Evolutionary conservation across 495 filamentous ascomycete species (phyloP), one percentile per base, ranked within the genome.

Genomic region (Hypoxylon cercidicola): DNA sequence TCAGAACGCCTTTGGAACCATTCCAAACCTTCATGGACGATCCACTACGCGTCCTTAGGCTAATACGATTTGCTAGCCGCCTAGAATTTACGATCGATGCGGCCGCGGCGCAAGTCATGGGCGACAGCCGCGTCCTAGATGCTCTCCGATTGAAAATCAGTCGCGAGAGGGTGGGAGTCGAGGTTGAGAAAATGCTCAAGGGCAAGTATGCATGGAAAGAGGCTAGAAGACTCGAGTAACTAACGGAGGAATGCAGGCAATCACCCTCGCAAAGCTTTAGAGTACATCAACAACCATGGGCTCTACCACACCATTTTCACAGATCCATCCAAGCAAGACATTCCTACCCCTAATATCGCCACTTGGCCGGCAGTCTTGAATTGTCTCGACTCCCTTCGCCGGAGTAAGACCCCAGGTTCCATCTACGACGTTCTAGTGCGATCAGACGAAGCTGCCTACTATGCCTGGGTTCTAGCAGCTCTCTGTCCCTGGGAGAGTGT

Each of bases 21-120:
- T 86, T 90, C 53, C 89, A 96, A 70, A 99, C 95, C 0, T 99
- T 99, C 78, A 88, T 87, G 74, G 95, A 99, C 70, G 95, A 99
- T 70, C 95, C 95, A 9, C 77, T 99, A 23, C 85, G 95, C 1
- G 88, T 98, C n/a, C 81, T 99, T 55, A 83, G 95, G 64, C 77
- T 97, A 44, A 88, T 99, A 32, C 84, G 95, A 48, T 98, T 99
- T 77, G 91, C 94, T 2, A 96, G 90, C 65, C 80, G 93, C 25
- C 79, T 98, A 39, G 86, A 82, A 34, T 99, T 96, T 69, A 72
- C 70, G 10, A 96, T 98, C 52, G 90, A 92, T 55, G 62, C 73
- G 0, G 81, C 85, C 45, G 87, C 89, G 0, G 84, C 90, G 72
- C 51, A 73, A 30, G 88, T 89, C 3, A 99, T 99, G 96, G 83